phyloP scores from a whole-genome alignment of 2,329 filamentous ascomycete species.

The Penicillium janthinellum region DNA sequence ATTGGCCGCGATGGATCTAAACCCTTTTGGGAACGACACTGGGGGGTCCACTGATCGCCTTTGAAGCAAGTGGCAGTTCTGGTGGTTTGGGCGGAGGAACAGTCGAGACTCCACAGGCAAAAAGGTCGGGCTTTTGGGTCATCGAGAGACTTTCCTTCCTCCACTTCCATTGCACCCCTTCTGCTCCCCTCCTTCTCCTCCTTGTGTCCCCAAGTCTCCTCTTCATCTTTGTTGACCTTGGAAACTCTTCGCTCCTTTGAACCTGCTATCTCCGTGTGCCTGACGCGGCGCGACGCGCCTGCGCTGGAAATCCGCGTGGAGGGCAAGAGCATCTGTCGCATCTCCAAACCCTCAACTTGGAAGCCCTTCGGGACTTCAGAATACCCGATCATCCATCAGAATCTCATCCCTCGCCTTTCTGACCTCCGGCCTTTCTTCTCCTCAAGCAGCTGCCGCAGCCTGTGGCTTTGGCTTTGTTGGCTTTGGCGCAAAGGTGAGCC shows the following conservation, averaged over 20 bases:
- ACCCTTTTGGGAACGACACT: slow-evolving; percentile 10
- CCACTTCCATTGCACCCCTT: neutral
- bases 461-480: neutral
- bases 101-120: neutral
- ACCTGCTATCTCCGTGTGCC: neutral
- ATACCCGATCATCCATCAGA: neutral
- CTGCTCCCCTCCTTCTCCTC: neutral
- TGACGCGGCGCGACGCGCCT: neutral
- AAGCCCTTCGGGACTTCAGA: neutral
- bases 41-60: slow-evolving; percentile 8
- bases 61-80: neutral
- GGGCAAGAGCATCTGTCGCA: neutral
- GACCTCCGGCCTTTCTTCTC: neutral
- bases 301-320: neutral
- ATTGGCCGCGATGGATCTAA: slow-evolving; percentile 13
- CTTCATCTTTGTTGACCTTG: neutral
- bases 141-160: neutral
- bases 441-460: neutral
- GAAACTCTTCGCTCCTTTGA: neutral
- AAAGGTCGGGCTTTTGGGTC: neutral
- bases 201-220: neutral
- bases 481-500: neutral
- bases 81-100: neutral
- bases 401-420: neutral
- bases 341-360: neutral